Evolutionary conservation across 306 rosid species (phyloP).

Genomic region (Hippophae rhamnoides): DNA sequence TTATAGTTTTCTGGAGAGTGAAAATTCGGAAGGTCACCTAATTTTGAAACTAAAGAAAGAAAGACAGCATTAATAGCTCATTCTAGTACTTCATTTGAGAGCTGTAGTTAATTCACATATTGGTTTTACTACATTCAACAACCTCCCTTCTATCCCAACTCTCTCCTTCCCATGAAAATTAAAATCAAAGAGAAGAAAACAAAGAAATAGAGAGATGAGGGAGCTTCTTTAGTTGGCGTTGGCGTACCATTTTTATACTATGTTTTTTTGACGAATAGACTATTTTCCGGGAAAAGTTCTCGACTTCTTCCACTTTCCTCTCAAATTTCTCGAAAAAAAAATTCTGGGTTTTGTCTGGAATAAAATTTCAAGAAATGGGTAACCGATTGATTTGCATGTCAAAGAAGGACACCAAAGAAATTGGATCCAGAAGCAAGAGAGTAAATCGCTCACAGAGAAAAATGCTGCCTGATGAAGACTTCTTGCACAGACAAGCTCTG

Average conservation of each 20-base stretch:
- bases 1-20: too few species aligned
- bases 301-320: conserved; percentile 1
- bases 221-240: too few species aligned
- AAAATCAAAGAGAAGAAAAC: too few species aligned
- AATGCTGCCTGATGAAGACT: conserved; percentile 66
- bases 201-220: too few species aligned
- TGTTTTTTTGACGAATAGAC: background rate
- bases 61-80: too few species aligned
- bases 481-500: conserved; percentile 75
- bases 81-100: too few species aligned
- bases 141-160: too few species aligned
- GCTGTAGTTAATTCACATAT: too few species aligned
- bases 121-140: too few species aligned
- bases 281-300: conserved; percentile 11
- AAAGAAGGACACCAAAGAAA: conserved; percentile 62
- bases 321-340: background rate
- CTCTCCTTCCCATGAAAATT: too few species aligned
- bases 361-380: conserved; percentile 42
- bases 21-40: too few species aligned
- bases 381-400: conserved; percentile 76
- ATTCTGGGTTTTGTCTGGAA: conserved; percentile 10
- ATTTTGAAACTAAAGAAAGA: too few species aligned
- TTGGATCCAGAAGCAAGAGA: conserved; percentile 89
- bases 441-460: conserved; percentile 85
- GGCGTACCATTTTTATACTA: background rate